A percentile compares a stretch with the other conserved stretches of the same genome.
These are phyloP conservation scores for Colletotrichum lindemuthianum DNA, from an alignment of 2,329 filamentous ascomycete genomes.

Conservation along the genomic window DNA sequence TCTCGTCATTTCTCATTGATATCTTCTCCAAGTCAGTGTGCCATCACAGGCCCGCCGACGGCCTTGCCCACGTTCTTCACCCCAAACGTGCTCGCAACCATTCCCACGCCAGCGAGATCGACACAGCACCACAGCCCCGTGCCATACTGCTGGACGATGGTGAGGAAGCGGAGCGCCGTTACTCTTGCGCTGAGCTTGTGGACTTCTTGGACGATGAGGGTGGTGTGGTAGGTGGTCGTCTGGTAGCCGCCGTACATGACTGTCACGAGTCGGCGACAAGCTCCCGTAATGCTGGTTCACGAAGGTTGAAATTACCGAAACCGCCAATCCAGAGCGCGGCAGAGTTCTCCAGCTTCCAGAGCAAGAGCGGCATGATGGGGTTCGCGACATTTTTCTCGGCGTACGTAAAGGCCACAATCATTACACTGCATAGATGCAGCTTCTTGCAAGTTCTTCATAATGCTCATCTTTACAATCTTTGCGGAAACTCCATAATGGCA, in stretches of 20 bases:
- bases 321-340: constrained; percentile 56
- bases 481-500: too few relatives aligned
- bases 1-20: neutral
- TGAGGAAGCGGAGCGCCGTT: constrained; percentile 27
- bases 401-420: constrained; percentile 50
- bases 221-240: constrained; percentile 32
- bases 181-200: constrained; percentile 26
- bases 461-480: too few relatives aligned
- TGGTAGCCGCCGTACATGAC: constrained; percentile 33
- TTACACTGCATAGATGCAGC: neutral
- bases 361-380: constrained; percentile 55
- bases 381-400: constrained; percentile 55
- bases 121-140: constrained; percentile 27
- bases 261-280: neutral
- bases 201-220: constrained; percentile 29
- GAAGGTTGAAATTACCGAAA: constrained; percentile 40
- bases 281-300: neutral
- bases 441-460: too few relatives aligned
- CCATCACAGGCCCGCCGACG: constrained; percentile 3
- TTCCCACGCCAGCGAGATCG: constrained; percentile 20
- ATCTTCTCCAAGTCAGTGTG: neutral
- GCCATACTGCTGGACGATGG: constrained; percentile 19
- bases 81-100: constrained; percentile 19
- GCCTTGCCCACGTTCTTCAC: constrained; percentile 23
- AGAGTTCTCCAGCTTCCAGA: constrained; percentile 58